Percentiles rank a stretch among this genome's conserved stretches.
These are phyloP conservation scores for Fusarium subtropicale DNA, from an alignment of 2,329 filamentous ascomycete genomes.

Conservation along the genomic window DNA sequence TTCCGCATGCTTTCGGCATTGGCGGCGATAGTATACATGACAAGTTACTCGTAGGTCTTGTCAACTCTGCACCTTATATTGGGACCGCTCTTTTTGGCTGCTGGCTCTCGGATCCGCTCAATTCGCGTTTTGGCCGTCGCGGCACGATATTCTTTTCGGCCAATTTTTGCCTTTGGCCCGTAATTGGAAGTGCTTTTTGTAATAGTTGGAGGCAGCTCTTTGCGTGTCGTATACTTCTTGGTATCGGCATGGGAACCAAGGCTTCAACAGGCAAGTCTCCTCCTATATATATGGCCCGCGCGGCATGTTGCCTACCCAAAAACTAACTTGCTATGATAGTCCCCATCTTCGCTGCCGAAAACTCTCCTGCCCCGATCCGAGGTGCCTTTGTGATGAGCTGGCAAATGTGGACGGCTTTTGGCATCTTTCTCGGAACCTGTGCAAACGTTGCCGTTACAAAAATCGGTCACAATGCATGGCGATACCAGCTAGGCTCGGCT, in stretches of 20 bases:
- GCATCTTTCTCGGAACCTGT: slow-evolving; percentile 70
- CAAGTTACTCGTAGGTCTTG: slow-evolving; percentile 70
- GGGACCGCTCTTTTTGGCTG: slow-evolving; percentile 65
- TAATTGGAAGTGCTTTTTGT: slow-evolving; percentile 77
- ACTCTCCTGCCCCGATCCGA: slow-evolving; percentile 74
- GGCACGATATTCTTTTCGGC: slow-evolving; percentile 77
- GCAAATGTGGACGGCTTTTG: slow-evolving; percentile 75
- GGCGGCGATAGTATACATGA: slow-evolving; percentile 51
- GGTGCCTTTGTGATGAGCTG: slow-evolving; percentile 86
- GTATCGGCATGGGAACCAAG: slow-evolving; percentile 82
- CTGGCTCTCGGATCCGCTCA: slow-evolving; percentile 75
- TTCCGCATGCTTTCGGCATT: slow-evolving; percentile 64
- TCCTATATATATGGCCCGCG: neutral
- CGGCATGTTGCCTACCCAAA: neutral
- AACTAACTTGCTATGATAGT: slow-evolving; percentile 60
- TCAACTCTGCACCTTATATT: slow-evolving; percentile 70
- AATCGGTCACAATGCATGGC: slow-evolving; percentile 62
- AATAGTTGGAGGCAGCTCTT: slow-evolving; percentile 79
- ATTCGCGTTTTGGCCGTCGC: slow-evolving; percentile 57
- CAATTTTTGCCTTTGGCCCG: slow-evolving; percentile 75
- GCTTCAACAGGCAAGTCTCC: slow-evolving; percentile 64
- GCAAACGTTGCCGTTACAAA: slow-evolving; percentile 64
- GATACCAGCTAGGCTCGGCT: slow-evolving; percentile 72
- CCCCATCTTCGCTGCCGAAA: slow-evolving; percentile 82
- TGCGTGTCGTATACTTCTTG: slow-evolving; percentile 76